phyloP scores from a whole-genome alignment of 176 grass and related monocot genomes.

The Oryza meyeriana region DNA sequence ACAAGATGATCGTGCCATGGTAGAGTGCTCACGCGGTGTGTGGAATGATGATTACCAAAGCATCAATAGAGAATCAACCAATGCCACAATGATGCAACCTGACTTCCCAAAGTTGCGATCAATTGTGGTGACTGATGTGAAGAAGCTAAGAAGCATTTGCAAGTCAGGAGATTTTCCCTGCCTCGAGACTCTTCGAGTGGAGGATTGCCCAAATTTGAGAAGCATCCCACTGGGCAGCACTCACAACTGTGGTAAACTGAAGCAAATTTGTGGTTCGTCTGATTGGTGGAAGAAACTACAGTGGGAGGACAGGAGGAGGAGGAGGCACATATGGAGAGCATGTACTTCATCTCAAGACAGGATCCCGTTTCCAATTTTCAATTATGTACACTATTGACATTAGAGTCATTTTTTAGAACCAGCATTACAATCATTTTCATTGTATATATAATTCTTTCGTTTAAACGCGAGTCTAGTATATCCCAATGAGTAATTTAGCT shows the following conservation, averaged over 20 bases:
- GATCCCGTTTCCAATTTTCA: not conserved
- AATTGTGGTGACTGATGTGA: slow-evolving; percentile 47
- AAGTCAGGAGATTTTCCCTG: slow-evolving; percentile 39
- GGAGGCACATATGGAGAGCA: slow-evolving; percentile 26
- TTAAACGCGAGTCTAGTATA: no score
- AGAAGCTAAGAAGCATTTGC: slow-evolving; percentile 51
- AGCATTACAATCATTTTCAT: not conserved
- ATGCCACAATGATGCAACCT: not conserved
- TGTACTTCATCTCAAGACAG: slow-evolving; percentile 49
- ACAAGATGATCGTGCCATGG: not conserved
- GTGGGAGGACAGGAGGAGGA: slow-evolving; percentile 43
- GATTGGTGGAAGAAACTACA: slow-evolving; percentile 66
- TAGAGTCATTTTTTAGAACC: not conserved
- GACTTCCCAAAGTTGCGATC: slow-evolving; percentile 54
- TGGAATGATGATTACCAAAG: not conserved
- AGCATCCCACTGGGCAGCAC: slow-evolving; percentile 38
- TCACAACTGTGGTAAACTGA: slow-evolving; percentile 38
- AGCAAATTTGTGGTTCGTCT: slow-evolving; percentile 56
- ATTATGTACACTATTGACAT: not conserved
- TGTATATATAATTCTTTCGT: no score
- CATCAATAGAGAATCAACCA: not conserved
- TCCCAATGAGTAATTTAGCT: no score
- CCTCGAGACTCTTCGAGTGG: slow-evolving; percentile 73
- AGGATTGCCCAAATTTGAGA: slow-evolving; percentile 52
- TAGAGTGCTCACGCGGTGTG: not conserved